Percentiles rank a stretch among this genome's conserved stretches.
Evolutionary conservation across 2,329 filamentous ascomycete species (phyloP).

Genomic region (Clonostachys byssicola): DNA sequence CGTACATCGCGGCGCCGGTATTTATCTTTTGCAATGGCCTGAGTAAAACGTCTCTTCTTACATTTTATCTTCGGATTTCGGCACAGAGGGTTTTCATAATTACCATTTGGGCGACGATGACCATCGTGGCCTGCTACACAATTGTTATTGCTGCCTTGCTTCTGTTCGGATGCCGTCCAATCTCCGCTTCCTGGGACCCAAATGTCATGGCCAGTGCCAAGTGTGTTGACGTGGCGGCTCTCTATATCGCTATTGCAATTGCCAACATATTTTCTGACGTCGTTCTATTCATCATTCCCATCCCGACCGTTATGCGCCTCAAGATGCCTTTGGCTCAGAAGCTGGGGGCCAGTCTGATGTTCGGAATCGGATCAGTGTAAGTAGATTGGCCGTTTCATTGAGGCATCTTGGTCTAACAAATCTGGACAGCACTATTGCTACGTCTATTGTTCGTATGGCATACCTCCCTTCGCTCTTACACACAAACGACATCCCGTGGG

Average conservation of each 20-base stretch:
- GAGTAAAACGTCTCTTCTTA: slow-evolving; percentile 14
- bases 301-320: slow-evolving; percentile 28
- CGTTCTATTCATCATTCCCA: slow-evolving; percentile 37
- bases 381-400: too few relatives aligned
- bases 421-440: slow-evolving; percentile 21
- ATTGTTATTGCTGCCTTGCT: slow-evolving; percentile 23
- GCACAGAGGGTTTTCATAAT: slow-evolving; percentile 24
- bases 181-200: slow-evolving; percentile 21
- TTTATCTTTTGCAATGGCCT: too few relatives aligned
- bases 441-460: slow-evolving; percentile 19
- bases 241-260: slow-evolving; percentile 43
- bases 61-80: slow-evolving; percentile 30
- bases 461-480: slow-evolving; percentile 8
- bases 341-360: slow-evolving; percentile 33
- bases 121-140: slow-evolving; percentile 21
- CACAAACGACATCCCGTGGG: slow-evolving; percentile 4
- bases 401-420: too few relatives aligned
- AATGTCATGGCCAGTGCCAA: slow-evolving; percentile 15
- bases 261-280: slow-evolving; percentile 44
- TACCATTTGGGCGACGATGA: slow-evolving; percentile 18
- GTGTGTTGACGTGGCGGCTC: slow-evolving; percentile 38
- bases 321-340: slow-evolving; percentile 41
- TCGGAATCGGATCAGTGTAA: slow-evolving; percentile 33
- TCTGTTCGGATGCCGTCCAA: slow-evolving; percentile 29
- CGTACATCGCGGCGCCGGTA: too few relatives aligned